Evolutionary conservation across 352 stramenopile species (phyloP), one percentile per base, ranked within the genome.

Genomic region (Phytophthora cryptogea): DNA sequence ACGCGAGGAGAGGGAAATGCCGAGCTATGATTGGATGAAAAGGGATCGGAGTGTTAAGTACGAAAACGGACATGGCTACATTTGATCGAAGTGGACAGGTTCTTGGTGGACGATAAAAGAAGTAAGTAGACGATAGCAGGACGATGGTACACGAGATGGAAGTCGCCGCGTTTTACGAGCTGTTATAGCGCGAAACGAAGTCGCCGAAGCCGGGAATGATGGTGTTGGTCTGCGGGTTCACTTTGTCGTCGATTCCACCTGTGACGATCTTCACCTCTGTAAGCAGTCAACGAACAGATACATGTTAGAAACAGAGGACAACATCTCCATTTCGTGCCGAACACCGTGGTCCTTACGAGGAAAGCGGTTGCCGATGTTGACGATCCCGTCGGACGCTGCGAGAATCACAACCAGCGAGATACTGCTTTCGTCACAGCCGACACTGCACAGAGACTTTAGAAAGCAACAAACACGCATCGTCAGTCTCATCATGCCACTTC

Each of bases 151-250:
- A n/a, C n/a, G n/a, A n/a, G n/a, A 23, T 23, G 20, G 20, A 23
- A 23, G 20, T 23, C 20, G 20, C 20, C 20, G 20, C 20, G 20
- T 23, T 23, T 47, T 39, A 65, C 7, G 36, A 45, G 31, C 48
- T 48, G 44, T 82, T 80, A 54, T 84, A 88, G 9, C 75, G 63
- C 23, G 55, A 59, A 0, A 76, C 42, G 33, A 88, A 88, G 58
- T 84, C 66, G 16, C 73, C 65, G 11, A 88, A 66, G 14, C 74
- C 71, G 1, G 59, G 58, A 27, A 67, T 31, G 17, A 72, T 78
- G 16, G 47, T 72, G 16, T 65, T 47, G 6, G 63, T 66, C 2
- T 44, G 49, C 5, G 30, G 41, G 10, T 72, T 48, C 20, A 61
- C 54, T 45, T 80, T 68, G 8, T 54, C 35, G 14, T 80, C 73